Conservation (phyloP, 2,329 filamentous ascomycete genomes). For the Stemphylium lycopersici region DNA sequence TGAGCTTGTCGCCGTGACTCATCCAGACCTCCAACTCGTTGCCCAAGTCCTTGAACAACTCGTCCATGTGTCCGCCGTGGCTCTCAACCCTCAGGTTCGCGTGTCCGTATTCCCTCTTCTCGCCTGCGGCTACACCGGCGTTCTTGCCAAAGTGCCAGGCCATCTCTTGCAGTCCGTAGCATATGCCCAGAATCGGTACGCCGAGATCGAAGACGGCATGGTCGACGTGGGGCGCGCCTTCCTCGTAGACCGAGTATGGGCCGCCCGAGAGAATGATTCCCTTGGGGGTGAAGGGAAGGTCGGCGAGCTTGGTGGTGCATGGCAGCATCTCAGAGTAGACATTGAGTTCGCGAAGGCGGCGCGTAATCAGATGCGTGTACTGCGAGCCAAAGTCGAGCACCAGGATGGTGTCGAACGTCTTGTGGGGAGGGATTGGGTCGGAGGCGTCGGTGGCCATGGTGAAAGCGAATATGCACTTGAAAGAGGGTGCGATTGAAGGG, state of each 20-base stretch:
- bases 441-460: constrained; percentile 49
- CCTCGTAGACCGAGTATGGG: constrained; percentile 80
- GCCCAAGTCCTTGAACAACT: constrained; percentile 77
- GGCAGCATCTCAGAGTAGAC: constrained; percentile 89
- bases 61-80: constrained; percentile 69
- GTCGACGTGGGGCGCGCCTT: constrained; percentile 78
- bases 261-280: constrained; percentile 81
- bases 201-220: constrained; percentile 78
- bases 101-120: constrained; percentile 74
- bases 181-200: constrained; percentile 67
- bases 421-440: constrained; percentile 55
- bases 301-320: constrained; percentile 80
- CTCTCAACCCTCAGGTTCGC: constrained; percentile 68
- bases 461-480: constrained; percentile 9
- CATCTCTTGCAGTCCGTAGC: constrained; percentile 73
- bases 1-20: constrained; percentile 88
- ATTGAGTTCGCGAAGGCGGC: constrained; percentile 77
- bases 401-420: constrained; percentile 70
- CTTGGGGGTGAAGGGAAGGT: constrained; percentile 79
- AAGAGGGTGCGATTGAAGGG: constrained; percentile 14
- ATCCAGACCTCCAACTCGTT: constrained; percentile 78
- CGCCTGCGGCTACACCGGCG: constrained; percentile 65
- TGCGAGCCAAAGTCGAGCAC: constrained; percentile 76
- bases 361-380: constrained; percentile 75
- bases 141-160: constrained; percentile 72